A percentile compares a stretch with the other conserved stretches of the same genome.
phyloP scores from a whole-genome alignment of 1,284 basidiomycete genomes.

The Cryptococcus floricola region DNA sequence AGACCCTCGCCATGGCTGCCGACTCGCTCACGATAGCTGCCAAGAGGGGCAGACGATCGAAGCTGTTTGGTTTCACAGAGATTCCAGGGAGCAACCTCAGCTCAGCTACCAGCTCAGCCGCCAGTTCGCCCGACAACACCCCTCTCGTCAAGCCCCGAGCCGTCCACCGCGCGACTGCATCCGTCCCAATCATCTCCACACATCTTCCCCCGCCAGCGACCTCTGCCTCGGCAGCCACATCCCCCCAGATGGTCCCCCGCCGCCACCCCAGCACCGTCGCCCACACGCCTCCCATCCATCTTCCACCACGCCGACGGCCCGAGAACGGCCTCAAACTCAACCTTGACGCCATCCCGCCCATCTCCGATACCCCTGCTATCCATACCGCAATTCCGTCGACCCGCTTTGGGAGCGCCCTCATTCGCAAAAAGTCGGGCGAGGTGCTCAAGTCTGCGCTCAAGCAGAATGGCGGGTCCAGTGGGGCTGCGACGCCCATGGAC shows the following conservation, averaged over 20 bases:
- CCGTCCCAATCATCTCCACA: background rate
- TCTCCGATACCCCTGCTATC: conserved; percentile 15
- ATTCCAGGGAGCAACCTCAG: conserved; percentile 24
- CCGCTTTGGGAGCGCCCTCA: conserved; percentile 38
- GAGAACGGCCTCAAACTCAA: conserved; percentile 49
- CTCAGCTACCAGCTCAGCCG: conserved; percentile 26
- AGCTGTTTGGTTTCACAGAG: conserved; percentile 48
- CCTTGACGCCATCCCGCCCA: conserved; percentile 39
- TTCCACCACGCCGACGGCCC: conserved; percentile 19
- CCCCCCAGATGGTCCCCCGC: conserved; percentile 21
- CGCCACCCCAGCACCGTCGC: conserved; percentile 34
- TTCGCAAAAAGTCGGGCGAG: conserved; percentile 79
- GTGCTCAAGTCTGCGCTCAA: conserved; percentile 89
- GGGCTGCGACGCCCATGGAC: conserved; percentile 30
- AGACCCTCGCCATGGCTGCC: conserved; percentile 25
- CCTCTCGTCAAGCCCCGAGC: conserved; percentile 1
- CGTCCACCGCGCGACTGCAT: background rate
- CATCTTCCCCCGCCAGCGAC: background rate
- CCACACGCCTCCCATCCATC: conserved; percentile 17
- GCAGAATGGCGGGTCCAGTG: conserved; percentile 52
- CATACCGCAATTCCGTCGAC: conserved; percentile 39
- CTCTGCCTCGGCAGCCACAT: conserved; percentile 2
- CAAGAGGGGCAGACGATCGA: conserved; percentile 36
- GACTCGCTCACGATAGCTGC: conserved; percentile 26
- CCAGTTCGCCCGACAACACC: conserved; percentile 24